Evolutionary conservation across 2,329 filamentous ascomycete species (phyloP), one percentile per base, ranked within the genome.

Genomic region (Aspergillus candidus): DNA sequence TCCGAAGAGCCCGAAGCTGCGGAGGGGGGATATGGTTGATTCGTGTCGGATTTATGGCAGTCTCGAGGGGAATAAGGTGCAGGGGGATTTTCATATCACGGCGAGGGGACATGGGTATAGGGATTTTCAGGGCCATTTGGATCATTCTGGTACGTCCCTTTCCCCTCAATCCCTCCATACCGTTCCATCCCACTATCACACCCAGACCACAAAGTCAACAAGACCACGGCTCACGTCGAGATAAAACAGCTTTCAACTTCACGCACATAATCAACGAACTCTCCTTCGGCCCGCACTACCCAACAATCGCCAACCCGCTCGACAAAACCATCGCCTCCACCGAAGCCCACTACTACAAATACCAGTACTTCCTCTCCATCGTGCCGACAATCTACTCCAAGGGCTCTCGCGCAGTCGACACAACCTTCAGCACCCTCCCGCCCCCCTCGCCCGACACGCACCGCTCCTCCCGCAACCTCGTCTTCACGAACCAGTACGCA

Each of bases 1-100:
- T 51, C 57, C 78, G 31, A 90, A 86, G 76, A 93, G 88, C 2
- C 90, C 89, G 2, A 76, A 72, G 47, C 60, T 93, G 43, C 69
- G 71, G 41, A 68, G 74, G 18, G 58, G 70, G 13, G 76, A 75
- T 62, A 70, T 72, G 15, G 68, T 76, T 12, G 86, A 95, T 65
- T 85, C 86, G 50, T 98, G 93, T 67, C 81, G 93, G 38, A 82
- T 98, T 51, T 98, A 81, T 66, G 93, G 93, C 30, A 94, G 82
- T 58, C 67, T 98, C 65, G 86, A 94, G 55, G 78, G 94, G 54
- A 98, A 98, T 69, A 94, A 94, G 71, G 93, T 98, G 35, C 91
- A 96, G 69, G 93, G 91, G 4, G 91, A 98, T 66, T 97, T 98
- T 63, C 93, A 98, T 65, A 93, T 98, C 60, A 98, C 93, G 2